phyloP scores from a whole-genome alignment of 768 basidiomycete species.

The Boletus tylopilopsis region DNA sequence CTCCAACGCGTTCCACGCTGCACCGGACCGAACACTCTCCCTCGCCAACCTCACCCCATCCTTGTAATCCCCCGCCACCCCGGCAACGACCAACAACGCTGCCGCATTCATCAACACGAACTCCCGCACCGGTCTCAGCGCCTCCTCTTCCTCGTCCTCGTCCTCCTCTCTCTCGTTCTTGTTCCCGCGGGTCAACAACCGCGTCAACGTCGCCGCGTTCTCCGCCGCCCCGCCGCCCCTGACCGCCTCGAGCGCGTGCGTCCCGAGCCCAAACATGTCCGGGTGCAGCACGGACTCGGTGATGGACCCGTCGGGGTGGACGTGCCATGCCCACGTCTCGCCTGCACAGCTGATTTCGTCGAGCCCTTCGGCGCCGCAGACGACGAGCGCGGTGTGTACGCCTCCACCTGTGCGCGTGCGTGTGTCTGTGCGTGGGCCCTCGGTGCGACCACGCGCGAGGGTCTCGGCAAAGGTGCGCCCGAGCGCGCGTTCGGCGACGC shows the following conservation, averaged over 20 bases:
- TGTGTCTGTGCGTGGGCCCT: too few relatives aligned
- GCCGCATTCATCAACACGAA: constrained; percentile 92
- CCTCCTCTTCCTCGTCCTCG: constrained; percentile 45
- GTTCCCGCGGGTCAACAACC: constrained; percentile 51
- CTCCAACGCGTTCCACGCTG: constrained; percentile 55
- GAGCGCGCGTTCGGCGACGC: constrained; percentile 79
- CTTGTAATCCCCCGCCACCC: constrained; percentile 62
- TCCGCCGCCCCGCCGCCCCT: constrained; percentile 70
- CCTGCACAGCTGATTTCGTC: constrained; percentile 98
- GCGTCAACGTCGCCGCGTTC: constrained; percentile 73
- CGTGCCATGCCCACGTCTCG: constrained; percentile 80
- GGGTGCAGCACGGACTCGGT: constrained; percentile 61
- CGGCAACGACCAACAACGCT: constrained; percentile 82
- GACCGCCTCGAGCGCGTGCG: constrained; percentile 68
- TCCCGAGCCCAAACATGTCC: constrained; percentile 69
- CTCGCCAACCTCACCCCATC: constrained; percentile 70
- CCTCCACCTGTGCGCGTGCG: too few relatives aligned
- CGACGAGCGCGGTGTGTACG: constrained; percentile 82
- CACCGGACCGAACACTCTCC: constrained; percentile 54
- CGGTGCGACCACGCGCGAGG: constrained; percentile 58
- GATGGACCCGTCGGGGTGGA: constrained; percentile 60
- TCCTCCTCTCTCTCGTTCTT: too few relatives aligned
- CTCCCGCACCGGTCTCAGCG: constrained; percentile 64
- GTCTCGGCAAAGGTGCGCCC: constrained; percentile 79
- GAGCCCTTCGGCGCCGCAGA: constrained; percentile 86